These are phyloP conservation scores for Backusella mclennaniae DNA, from an alignment of 192 early-diverging fungal genomes.

Conservation along the genomic window DNA sequence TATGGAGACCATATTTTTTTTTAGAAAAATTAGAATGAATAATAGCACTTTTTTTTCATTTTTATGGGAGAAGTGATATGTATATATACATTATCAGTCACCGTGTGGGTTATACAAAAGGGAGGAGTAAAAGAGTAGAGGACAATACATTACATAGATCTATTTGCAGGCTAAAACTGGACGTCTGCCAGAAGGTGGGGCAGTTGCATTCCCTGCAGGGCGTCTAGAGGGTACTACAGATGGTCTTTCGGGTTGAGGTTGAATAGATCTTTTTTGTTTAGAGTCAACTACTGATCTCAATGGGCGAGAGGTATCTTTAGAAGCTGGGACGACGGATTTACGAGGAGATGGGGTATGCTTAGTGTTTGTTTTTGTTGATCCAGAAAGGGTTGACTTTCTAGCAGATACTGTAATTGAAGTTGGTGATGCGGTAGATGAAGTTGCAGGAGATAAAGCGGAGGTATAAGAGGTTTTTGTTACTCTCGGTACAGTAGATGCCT, in stretches of 20 bases:
- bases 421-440: neutral
- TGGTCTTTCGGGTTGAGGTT: conserved; percentile 1
- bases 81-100: neutral
- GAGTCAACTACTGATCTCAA: neutral
- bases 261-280: neutral
- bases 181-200: neutral
- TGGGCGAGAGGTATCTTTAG: neutral
- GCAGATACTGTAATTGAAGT: neutral
- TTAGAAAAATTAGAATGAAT: neutral
- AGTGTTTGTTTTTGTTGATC: neutral
- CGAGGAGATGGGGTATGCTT: neutral
- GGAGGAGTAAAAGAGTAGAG: neutral
- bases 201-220: neutral
- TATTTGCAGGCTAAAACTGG: conserved; percentile 8
- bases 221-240: conserved; percentile 16
- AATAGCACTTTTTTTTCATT: neutral
- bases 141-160: neutral
- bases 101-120: conserved; percentile 20
- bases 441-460: neutral
- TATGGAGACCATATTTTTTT: neutral
- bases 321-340: neutral
- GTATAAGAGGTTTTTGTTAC: neutral
- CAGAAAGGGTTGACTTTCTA: neutral
- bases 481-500: conserved; percentile 8
- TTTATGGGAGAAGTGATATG: neutral